phyloP scores from a whole-genome alignment of 78 protist genomes.

The Creolimax fragrantissima region DNA sequence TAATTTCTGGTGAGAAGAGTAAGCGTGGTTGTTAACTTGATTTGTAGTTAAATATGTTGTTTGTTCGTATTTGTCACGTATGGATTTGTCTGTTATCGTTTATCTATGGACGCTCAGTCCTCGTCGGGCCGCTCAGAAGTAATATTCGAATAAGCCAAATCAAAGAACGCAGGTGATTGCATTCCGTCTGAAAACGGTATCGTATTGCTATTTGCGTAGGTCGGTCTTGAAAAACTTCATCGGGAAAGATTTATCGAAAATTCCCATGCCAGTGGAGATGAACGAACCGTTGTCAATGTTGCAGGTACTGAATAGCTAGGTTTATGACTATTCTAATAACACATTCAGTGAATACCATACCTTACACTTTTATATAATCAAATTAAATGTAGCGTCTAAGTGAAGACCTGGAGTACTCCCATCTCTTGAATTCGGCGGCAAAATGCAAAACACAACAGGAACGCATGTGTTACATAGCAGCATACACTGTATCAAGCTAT shows the following conservation, averaged over 20 bases:
- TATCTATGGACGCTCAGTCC: no score
- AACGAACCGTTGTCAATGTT: slow-evolving; percentile 31
- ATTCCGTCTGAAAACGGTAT: no score
- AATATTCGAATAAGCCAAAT: no score
- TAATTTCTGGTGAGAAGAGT: background rate
- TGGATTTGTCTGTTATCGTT: no score
- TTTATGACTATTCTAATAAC: no score
- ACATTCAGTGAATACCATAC: no score
- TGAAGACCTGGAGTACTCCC: slow-evolving; percentile 30
- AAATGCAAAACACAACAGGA: background rate
- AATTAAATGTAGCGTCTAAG: slow-evolving; percentile 15
- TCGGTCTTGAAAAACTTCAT: slow-evolving; percentile 21
- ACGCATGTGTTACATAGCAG: slow-evolving; percentile 23
- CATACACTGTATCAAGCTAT: slow-evolving; percentile 16
- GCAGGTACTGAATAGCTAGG: no score
- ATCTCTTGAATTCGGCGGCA: slow-evolving; percentile 16
- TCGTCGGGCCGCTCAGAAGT: no score
- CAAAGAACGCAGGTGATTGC: no score
- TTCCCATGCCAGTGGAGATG: slow-evolving; percentile 32
- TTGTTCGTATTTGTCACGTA: slow-evolving; percentile 13
- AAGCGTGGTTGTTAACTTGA: background rate
- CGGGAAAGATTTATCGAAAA: slow-evolving; percentile 31
- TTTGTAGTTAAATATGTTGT: background rate
- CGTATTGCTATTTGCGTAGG: background rate
- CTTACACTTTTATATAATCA: no score